These are phyloP conservation scores for Arthroderma sp. DNA, from an alignment of 2,329 filamentous ascomycete genomes.

Conservation along the genomic window DNA sequence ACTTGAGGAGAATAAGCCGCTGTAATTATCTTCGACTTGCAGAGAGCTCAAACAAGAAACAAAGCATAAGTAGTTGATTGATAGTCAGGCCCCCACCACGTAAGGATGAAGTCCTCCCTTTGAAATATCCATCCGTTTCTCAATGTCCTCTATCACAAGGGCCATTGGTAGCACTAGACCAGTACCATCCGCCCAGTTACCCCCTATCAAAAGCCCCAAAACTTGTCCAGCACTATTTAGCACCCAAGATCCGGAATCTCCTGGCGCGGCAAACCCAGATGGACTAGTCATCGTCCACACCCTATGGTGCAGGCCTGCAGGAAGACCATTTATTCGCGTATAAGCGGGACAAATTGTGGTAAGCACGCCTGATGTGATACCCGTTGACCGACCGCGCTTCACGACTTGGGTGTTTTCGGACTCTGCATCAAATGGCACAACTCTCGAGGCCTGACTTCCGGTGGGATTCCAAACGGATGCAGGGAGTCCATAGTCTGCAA, in stretches of 20 bases:
- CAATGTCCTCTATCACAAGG: not conserved
- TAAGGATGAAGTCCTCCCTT: too few species aligned
- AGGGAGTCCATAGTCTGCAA: not conserved
- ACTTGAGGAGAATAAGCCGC: too few species aligned
- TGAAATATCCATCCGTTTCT: not conserved
- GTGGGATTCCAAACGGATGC: not conserved
- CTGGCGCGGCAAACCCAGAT: not conserved
- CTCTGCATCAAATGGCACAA: not conserved
- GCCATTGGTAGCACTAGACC: not conserved
- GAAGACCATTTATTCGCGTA: not conserved
- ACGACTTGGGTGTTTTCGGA: not conserved
- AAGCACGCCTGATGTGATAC: not conserved
- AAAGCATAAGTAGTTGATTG: too few species aligned
- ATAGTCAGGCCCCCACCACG: too few species aligned
- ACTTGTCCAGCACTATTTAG: not conserved
- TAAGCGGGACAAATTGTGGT: not conserved
- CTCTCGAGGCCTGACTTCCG: not conserved
- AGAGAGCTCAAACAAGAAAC: too few species aligned
- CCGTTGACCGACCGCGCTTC: not conserved
- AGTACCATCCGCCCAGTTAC: not conserved
- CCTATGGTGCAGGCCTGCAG: not conserved
- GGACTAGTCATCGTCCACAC: not conserved
- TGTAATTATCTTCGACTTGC: too few species aligned
- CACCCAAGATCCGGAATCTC: constrained; percentile 1
- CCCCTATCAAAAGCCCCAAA: not conserved